phyloP scores from a whole-genome alignment of 371 early-diverging fungal species.

The Mortierella sp. region DNA sequence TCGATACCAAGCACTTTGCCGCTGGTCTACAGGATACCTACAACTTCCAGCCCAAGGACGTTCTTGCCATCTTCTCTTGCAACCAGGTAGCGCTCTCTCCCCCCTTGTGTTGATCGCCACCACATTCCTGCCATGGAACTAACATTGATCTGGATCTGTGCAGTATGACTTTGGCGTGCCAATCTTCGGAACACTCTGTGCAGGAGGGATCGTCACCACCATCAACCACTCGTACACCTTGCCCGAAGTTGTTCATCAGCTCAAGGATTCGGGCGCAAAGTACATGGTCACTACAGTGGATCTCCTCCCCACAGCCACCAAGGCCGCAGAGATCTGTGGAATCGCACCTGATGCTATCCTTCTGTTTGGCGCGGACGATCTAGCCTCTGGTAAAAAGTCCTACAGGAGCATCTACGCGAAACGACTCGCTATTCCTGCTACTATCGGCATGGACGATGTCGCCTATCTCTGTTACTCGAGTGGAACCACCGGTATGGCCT shows the following conservation, averaged over 20 bases:
- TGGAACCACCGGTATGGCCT: conserved; percentile 82
- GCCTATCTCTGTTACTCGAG: conserved; percentile 90
- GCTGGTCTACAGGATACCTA: conserved; percentile 70
- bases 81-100: conserved; percentile 64
- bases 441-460: conserved; percentile 56
- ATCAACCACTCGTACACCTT: conserved; percentile 83
- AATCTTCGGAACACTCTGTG: conserved; percentile 53
- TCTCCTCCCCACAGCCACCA: conserved; percentile 61
- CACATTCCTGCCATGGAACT: not conserved
- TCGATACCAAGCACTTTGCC: conserved; percentile 69
- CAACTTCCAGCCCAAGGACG: conserved; percentile 71
- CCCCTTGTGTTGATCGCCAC: not conserved
- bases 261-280: conserved; percentile 73
- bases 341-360: conserved; percentile 64
- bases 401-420: conserved; percentile 46
- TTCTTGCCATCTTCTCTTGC: conserved; percentile 74
- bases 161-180: conserved; percentile 54
- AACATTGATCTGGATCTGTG: not conserved
- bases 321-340: conserved; percentile 67
- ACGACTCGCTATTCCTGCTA: conserved; percentile 48
- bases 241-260: conserved; percentile 79
- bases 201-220: conserved; percentile 75
- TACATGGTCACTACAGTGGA: conserved; percentile 63
- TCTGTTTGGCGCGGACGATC: conserved; percentile 61
- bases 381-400: conserved; percentile 27